phyloP scores from a whole-genome alignment of 148 eudicot species.

The Gaultheria prostrata region DNA sequence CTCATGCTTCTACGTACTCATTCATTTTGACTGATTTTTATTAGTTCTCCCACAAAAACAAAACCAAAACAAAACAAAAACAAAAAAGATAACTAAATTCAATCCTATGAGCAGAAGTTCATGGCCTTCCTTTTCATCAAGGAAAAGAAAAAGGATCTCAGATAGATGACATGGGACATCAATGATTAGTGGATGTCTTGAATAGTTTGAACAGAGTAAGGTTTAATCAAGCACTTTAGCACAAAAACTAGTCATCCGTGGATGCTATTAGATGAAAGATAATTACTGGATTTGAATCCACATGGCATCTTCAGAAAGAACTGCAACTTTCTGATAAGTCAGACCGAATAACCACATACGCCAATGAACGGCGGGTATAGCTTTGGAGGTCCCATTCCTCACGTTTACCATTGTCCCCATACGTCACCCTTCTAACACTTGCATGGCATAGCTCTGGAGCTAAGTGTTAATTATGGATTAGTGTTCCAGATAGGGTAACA shows the following conservation, averaged over 20 bases:
- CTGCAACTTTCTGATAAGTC: no score
- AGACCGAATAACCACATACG: no score
- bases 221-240: background rate
- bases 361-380: background rate
- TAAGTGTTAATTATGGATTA: no score
- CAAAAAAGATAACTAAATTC: no score
- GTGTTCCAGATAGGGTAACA: no score
- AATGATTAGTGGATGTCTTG: background rate
- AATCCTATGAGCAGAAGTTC: no score
- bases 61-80: no score
- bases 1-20: background rate
- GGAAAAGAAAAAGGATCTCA: no score
- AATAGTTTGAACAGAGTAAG: background rate
- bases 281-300: background rate
- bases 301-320: background rate
- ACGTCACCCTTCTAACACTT: background rate
- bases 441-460: no score
- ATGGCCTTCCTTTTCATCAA: no score
- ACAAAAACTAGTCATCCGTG: background rate
- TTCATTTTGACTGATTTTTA: no score
- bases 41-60: no score
- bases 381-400: slow-evolving; percentile 8
- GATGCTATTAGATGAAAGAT: background rate
- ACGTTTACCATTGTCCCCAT: background rate
- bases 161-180: background rate